Conservation (phyloP, 1,139 yeast genomes). For the Petasospora fabianii region DNA sequence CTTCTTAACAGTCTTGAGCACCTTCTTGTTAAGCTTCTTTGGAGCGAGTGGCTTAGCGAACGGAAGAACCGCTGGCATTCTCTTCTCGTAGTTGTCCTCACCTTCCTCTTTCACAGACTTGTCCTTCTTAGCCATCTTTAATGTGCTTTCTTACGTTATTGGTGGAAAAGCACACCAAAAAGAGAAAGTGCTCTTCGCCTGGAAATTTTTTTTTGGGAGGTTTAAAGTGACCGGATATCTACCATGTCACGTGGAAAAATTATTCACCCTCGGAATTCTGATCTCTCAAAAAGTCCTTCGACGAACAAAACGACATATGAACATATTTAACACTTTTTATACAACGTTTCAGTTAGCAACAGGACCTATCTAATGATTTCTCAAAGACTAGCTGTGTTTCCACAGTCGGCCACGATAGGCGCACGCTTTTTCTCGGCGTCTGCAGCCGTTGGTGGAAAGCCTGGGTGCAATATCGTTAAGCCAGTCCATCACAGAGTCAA, state of each 20-base stretch:
- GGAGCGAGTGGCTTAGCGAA: conserved; percentile 96
- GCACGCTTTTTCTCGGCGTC: conserved; percentile 24
- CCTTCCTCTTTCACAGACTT: conserved; percentile 36
- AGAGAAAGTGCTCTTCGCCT: conserved; percentile 1
- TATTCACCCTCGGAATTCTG: conserved; percentile 7
- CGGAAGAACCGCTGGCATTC: conserved; percentile 86
- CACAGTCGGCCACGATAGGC: background rate
- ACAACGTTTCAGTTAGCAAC: background rate
- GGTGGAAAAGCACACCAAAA: conserved; percentile 2
- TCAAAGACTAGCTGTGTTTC: background rate
- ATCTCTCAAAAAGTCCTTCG: background rate
- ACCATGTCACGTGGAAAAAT: too few species aligned
- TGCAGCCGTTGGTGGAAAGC: conserved; percentile 38
- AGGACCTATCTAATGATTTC: conserved; percentile 1
- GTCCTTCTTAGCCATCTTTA: conserved; percentile 52
- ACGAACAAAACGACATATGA: background rate
- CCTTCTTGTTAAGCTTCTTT: conserved; percentile 92
- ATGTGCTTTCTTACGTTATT: background rate
- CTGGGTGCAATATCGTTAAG: conserved; percentile 75
- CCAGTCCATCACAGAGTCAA: conserved; percentile 91
- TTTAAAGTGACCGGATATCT: too few species aligned
- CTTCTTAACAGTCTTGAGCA: conserved; percentile 91
- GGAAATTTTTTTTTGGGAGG: conserved; percentile 4
- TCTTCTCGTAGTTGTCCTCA: conserved; percentile 81
- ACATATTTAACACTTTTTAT: too few species aligned